Evolutionary conservation across 2,329 filamentous ascomycete species (phyloP).

Genomic region (Aspergillus persii): DNA sequence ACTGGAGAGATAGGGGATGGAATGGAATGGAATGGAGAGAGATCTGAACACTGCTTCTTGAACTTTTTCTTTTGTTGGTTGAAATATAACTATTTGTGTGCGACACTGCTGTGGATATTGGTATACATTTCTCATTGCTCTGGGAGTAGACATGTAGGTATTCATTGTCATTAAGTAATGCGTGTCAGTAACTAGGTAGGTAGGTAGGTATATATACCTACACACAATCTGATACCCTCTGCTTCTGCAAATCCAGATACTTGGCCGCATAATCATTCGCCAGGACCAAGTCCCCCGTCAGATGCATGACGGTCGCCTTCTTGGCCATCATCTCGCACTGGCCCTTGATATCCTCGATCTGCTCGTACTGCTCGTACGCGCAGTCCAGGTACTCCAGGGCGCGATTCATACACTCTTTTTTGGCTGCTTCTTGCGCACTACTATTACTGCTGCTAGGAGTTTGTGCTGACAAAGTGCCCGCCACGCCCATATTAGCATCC

Average conservation of each 20-base stretch:
- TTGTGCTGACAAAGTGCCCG: conserved; percentile 48
- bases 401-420: conserved; percentile 57
- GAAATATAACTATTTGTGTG: not conserved
- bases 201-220: not conserved
- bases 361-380: conserved; percentile 63
- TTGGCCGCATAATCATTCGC: conserved; percentile 66
- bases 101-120: too few relatives aligned
- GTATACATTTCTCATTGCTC: too few relatives aligned
- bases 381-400: conserved; percentile 62
- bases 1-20: not conserved
- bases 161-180: too few relatives aligned
- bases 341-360: conserved; percentile 64
- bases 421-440: conserved; percentile 27
- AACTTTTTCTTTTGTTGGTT: conserved; percentile 14
- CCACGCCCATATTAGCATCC: conserved; percentile 76
- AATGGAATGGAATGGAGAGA: conserved; percentile 2
- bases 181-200: too few relatives aligned
- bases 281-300: conserved; percentile 61
- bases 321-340: conserved; percentile 80
- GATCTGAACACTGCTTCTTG: conserved; percentile 13
- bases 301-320: conserved; percentile 73
- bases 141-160: too few relatives aligned
- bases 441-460: conserved; percentile 16
- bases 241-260: conserved; percentile 59
- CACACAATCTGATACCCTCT: conserved; percentile 17